phyloP scores from a whole-genome alignment of 2,329 filamentous ascomycete species.

The Cryphonectria carpinicola region DNA sequence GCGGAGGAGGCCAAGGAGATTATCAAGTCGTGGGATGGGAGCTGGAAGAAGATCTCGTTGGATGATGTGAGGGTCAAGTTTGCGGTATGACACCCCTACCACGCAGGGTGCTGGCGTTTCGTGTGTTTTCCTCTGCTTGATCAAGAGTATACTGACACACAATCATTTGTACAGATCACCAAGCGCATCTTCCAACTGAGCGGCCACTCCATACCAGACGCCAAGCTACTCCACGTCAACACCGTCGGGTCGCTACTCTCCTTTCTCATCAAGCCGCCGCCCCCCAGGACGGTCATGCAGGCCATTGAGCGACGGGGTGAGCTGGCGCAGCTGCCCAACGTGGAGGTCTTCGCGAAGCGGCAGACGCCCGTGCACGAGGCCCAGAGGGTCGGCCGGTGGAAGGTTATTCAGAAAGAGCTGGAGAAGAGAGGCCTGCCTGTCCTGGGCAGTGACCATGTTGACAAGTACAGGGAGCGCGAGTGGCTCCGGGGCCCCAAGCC shows the following conservation, averaged over 20 bases:
- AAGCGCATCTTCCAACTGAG: conserved; percentile 83
- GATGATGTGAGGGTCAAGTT: conserved; percentile 68
- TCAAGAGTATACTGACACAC: neutral
- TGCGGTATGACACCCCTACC: conserved; percentile 56
- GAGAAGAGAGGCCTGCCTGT: conserved; percentile 40
- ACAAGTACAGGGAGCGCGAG: conserved; percentile 36
- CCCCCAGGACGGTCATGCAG: conserved; percentile 66
- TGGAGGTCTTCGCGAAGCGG: conserved; percentile 66
- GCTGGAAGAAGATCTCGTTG: conserved; percentile 64
- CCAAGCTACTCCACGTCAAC: conserved; percentile 60
- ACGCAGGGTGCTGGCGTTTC: neutral
- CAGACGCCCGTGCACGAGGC: conserved; percentile 62
- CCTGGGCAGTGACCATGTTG: conserved; percentile 37
- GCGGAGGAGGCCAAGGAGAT: conserved; percentile 48
- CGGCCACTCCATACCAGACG: conserved; percentile 75
- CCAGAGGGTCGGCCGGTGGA: conserved; percentile 44
- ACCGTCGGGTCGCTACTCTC: conserved; percentile 60
- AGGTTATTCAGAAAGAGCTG: conserved; percentile 42
- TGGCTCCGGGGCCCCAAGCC: conserved; percentile 33
- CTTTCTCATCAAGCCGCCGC: conserved; percentile 56
- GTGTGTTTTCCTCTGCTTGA: neutral
- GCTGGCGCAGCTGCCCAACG: conserved; percentile 66
- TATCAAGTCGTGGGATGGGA: conserved; percentile 51
- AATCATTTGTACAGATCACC: conserved; percentile 62
- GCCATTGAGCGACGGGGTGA: conserved; percentile 53